Evolutionary conservation across 176 grass and related monocot genomes (phyloP), one percentile per base, ranked within the genome.

Genomic region (Elaeis guineensis): DNA sequence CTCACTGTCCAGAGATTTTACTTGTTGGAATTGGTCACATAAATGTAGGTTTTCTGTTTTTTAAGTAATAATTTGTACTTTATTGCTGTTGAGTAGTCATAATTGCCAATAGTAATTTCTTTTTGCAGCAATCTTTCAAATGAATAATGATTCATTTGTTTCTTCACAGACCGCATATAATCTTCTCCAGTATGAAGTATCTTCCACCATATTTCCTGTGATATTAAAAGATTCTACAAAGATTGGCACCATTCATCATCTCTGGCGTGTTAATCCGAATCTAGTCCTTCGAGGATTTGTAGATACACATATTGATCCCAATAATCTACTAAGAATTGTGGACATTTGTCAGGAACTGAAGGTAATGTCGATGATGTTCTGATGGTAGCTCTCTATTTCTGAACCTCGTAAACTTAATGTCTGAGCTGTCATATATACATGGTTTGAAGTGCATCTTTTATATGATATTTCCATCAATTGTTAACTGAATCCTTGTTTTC

Each of bases 151-250:
- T 53, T 64, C 19, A 24, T 76, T 14, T 16, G 29, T 85, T 70
- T 56, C 21, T 82, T 61, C 78, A 51, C 83, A 97, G 92, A 97
- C 83, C 78, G 53, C 84, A 32, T 97, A 97, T 72, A 91, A 97
- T 69, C 83, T 97, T 30, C 77, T 97, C 59, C 92, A 88, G 30
- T 54, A 80, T 61, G 92, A 97, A 73, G 80, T 97, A 67, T 50
- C 80, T 21, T 88, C 80, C 61, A 71, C 59, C 54, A 70, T 87
- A 64, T 88, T 97, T 72, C 78, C 87, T 85, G 52, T 72, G 68
- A 57, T 97, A n/a, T 18, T 97, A 66, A 97, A 79, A 76, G 84
- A 85, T 78, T 65, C 78, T 61, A 62, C 55, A 35, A 76, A 74
- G 26, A 69, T 15, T 57, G 85, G 50, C 71, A 80, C 75, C 57